Percentiles rank a stretch among this genome's conserved stretches.
Evolutionary conservation across 495 filamentous ascomycete genomes (phyloP).

Genomic region (Astrothelium subdiscretum): DNA sequence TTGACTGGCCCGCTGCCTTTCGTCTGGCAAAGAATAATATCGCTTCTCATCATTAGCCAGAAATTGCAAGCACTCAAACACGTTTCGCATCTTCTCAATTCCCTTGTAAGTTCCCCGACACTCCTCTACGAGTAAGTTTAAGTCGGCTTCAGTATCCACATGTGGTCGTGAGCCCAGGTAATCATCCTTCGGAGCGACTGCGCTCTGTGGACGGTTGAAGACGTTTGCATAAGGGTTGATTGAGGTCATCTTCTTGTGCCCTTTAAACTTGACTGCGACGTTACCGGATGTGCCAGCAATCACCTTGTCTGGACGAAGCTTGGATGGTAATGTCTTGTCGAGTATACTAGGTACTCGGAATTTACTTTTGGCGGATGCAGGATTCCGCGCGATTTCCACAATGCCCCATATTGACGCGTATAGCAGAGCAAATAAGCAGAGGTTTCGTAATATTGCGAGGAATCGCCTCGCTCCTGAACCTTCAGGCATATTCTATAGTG

Average conservation of each 20-base stretch:
- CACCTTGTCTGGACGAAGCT: conserved; percentile 1
- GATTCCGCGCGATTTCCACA: background rate
- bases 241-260: conserved; percentile 17
- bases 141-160: conserved; percentile 40
- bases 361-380: background rate
- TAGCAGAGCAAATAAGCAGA: background rate
- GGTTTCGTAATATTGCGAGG: background rate
- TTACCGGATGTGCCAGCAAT: background rate
- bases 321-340: background rate
- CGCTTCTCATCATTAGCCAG: conserved; percentile 34
- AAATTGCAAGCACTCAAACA: conserved; percentile 41
- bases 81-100: conserved; percentile 43
- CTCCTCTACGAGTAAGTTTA: conserved; percentile 36
- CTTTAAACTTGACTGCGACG: background rate
- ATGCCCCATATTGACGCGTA: conserved; percentile 1
- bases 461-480: background rate
- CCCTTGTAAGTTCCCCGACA: conserved; percentile 38
- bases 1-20: conserved; percentile 27
- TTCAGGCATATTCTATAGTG: background rate
- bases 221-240: conserved; percentile 38
- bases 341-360: background rate
- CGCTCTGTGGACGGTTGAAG: conserved; percentile 36
- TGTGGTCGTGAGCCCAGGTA: conserved; percentile 39
- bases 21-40: conserved; percentile 35
- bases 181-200: conserved; percentile 38